Evolutionary conservation across 106 monocot species (phyloP).

Genomic region (Phalaenopsis aphrodite): DNA sequence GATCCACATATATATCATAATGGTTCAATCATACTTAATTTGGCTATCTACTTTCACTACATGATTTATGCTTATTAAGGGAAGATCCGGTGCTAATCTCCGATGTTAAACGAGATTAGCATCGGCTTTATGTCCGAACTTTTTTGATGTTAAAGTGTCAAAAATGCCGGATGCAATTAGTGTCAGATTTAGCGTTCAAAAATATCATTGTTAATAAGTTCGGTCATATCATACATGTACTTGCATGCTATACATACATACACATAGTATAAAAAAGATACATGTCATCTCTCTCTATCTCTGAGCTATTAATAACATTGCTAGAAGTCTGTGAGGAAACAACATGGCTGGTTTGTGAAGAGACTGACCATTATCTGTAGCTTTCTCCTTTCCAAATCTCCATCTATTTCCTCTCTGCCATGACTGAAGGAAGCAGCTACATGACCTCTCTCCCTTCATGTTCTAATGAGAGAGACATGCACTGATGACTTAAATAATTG

Average conservation of each 20-base stretch:
- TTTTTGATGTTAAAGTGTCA: too few species aligned
- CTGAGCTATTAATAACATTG: background rate
- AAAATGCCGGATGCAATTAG: too few species aligned
- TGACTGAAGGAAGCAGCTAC: background rate
- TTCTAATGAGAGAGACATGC: background rate
- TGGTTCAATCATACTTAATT: background rate
- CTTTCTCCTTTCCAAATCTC: background rate
- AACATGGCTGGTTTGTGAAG: background rate
- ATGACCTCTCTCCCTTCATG: background rate
- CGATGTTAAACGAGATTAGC: too few species aligned
- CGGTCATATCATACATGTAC: background rate
- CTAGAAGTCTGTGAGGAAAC: background rate
- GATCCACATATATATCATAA: too few species aligned
- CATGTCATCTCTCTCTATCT: background rate
- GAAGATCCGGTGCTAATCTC: too few species aligned
- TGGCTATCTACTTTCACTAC: background rate
- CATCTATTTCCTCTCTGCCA: background rate
- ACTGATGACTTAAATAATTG: background rate
- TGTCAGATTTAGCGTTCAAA: too few species aligned
- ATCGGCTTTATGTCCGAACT: too few species aligned
- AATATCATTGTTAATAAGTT: too few species aligned
- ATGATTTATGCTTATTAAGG: too few species aligned
- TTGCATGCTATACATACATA: background rate
- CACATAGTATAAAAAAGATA: background rate
- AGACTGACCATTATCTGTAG: constrained; percentile 1